Conservation (phyloP, 495 filamentous ascomycete species). For the Neurospora pannonica region DNA sequence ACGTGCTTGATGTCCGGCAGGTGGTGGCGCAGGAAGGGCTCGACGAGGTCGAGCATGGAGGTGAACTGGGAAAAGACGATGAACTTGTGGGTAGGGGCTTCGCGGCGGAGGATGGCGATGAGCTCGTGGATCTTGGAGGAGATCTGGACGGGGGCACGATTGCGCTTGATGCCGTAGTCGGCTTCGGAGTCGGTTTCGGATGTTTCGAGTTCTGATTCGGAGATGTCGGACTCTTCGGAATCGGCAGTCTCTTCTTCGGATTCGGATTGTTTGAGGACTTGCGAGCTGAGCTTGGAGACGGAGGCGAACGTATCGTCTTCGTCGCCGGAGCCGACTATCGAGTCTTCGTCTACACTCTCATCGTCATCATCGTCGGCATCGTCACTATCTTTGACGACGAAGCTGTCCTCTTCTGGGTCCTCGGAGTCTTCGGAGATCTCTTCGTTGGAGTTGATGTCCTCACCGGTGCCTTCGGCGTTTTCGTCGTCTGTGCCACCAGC, state of each 20-base stretch:
- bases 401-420: constrained; percentile 38
- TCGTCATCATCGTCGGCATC: constrained; percentile 32
- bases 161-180: constrained; percentile 19
- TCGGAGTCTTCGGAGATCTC: constrained; percentile 48
- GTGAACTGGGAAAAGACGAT: constrained; percentile 98
- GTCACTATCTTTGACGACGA: constrained; percentile 34
- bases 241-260: constrained; percentile 8
- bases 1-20: constrained; percentile 55
- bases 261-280: constrained; percentile 19
- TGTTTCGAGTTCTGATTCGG: constrained; percentile 29
- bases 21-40: constrained; percentile 72
- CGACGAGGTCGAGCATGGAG: constrained; percentile 90
- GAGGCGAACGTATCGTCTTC: constrained; percentile 28
- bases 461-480: constrained; percentile 74
- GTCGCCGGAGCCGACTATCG: constrained; percentile 5
- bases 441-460: constrained; percentile 44
- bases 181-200: constrained; percentile 35
- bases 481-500: constrained; percentile 79
- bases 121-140: constrained; percentile 90
- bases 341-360: constrained; percentile 25
- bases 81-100: constrained; percentile 74
- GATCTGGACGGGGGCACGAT: constrained; percentile 35
- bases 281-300: constrained; percentile 27
- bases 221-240: constrained; percentile 17
- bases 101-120: constrained; percentile 68